phyloP scores from a whole-genome alignment of 768 basidiomycete genomes.

The Termitomyces sp. region DNA sequence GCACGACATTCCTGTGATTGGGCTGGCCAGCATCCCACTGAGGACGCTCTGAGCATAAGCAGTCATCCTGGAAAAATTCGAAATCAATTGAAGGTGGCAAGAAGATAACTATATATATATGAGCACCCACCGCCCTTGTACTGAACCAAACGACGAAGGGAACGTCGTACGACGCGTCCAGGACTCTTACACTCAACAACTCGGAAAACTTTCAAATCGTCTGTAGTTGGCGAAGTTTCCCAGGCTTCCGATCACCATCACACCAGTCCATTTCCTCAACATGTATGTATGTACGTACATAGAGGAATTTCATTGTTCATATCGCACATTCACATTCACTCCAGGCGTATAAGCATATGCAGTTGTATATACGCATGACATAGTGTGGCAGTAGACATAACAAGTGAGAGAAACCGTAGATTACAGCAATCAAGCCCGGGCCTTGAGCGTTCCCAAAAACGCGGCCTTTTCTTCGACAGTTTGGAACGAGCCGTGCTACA shows the following conservation, averaged over 20 bases:
- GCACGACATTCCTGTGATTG: constrained; percentile 19
- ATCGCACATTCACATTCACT: neutral
- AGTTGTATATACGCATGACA: constrained; percentile 28
- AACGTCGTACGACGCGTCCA: constrained; percentile 32
- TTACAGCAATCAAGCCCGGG: constrained; percentile 54
- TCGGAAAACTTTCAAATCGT: constrained; percentile 4
- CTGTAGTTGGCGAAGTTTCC: constrained; percentile 5
- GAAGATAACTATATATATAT: neutral
- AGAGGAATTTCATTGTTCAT: neutral
- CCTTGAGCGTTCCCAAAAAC: constrained; percentile 92
- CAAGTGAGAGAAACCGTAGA: constrained; percentile 32
- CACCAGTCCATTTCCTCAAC: neutral
- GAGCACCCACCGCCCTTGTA: constrained; percentile 42
- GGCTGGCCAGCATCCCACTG: constrained; percentile 48
- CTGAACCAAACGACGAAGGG: constrained; percentile 24
- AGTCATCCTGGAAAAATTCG: constrained; percentile 59
- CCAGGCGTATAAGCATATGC: constrained; percentile 9
- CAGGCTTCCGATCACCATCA: constrained; percentile 14
- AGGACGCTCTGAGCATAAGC: constrained; percentile 85
- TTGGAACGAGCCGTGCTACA: constrained; percentile 94
- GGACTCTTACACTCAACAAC: neutral
- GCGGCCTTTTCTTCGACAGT: constrained; percentile 94
- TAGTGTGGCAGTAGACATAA: constrained; percentile 35
- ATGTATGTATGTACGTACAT: no score
- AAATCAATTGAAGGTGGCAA: neutral